Evolutionary conservation across 2,329 filamentous ascomycete species (phyloP).

Genomic region (Neonectria neomacrospora): DNA sequence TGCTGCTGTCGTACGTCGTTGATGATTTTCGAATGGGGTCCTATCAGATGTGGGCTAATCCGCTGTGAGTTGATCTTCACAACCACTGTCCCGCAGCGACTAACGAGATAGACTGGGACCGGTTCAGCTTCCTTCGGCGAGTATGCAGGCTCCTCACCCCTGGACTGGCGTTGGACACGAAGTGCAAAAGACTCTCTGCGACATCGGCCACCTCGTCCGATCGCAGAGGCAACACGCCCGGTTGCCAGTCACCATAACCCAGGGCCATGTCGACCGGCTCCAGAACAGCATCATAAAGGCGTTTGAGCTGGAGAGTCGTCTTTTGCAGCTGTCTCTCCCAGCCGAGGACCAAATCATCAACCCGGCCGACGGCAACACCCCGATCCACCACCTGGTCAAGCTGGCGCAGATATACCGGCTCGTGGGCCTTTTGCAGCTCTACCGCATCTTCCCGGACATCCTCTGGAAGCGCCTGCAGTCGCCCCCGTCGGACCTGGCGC

Average conservation of each 20-base stretch:
- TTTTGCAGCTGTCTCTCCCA: slow-evolving; percentile 13
- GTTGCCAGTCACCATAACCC: slow-evolving; percentile 1
- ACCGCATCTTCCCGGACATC: slow-evolving; percentile 30
- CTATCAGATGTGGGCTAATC: slow-evolving; percentile 8
- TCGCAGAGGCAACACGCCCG: slow-evolving; percentile 25
- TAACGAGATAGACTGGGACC: slow-evolving; percentile 12
- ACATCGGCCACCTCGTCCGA: slow-evolving; percentile 26
- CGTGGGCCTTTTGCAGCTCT: slow-evolving; percentile 25
- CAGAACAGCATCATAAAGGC: slow-evolving; percentile 22
- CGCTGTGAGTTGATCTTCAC: slow-evolving; percentile 8
- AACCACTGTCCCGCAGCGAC: background rate
- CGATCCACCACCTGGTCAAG: slow-evolving; percentile 23
- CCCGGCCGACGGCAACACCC: slow-evolving; percentile 25
- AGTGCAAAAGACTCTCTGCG: slow-evolving; percentile 18
- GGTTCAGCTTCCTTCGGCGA: background rate
- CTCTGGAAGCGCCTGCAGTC: slow-evolving; percentile 16
- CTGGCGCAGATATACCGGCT: slow-evolving; percentile 25
- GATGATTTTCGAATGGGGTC: slow-evolving; percentile 24
- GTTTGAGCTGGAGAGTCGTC: slow-evolving; percentile 25
- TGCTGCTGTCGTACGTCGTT: slow-evolving; percentile 29
- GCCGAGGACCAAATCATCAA: slow-evolving; percentile 21
- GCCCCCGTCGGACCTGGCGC: background rate
- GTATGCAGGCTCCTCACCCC: slow-evolving; percentile 23
- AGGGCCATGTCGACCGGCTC: slow-evolving; percentile 25
- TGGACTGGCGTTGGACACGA: slow-evolving; percentile 31